These are phyloP conservation scores for Phytophthora sojae DNA, from an alignment of 352 stramenopile genomes.

Conservation along the genomic window DNA sequence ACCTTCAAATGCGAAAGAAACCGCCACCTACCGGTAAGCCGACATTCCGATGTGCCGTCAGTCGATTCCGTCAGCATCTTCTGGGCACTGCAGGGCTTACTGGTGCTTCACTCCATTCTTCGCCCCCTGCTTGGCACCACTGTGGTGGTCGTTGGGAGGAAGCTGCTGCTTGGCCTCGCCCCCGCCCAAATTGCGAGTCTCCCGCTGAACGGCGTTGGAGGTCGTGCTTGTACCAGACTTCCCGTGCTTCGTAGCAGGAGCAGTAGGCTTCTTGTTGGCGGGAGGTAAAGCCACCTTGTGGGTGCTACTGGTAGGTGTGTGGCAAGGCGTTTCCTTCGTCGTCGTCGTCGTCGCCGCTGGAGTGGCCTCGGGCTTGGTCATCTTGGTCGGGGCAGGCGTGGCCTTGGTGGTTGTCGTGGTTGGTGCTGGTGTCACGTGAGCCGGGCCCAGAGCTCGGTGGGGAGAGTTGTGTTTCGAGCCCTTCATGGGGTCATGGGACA, in stretches of 20 bases:
- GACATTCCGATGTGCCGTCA: slow-evolving; percentile 11
- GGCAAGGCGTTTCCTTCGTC: not conserved
- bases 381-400: slow-evolving; percentile 23
- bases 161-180: slow-evolving; percentile 6
- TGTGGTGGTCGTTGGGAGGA: slow-evolving; percentile 7
- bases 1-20: too few species aligned
- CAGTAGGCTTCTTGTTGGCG: not conserved
- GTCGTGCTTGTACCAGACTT: slow-evolving; percentile 12
- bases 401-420: not conserved
- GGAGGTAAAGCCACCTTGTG: not conserved
- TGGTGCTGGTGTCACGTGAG: not conserved
- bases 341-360: slow-evolving; percentile 6
- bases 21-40: too few species aligned
- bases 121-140: not conserved
- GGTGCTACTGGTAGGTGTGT: not conserved
- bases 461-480: not conserved
- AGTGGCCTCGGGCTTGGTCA: slow-evolving; percentile 4
- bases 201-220: not conserved
- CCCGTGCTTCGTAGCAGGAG: slow-evolving; percentile 2
- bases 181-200: slow-evolving; percentile 8
- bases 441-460: slow-evolving; percentile 12
- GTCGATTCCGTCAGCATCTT: not conserved
- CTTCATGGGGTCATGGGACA: slow-evolving; percentile 3
- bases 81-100: not conserved
- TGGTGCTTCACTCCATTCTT: slow-evolving; percentile 3